Evolutionary conservation across 768 basidiomycete genomes (phyloP).

Genomic region (Clavulina sp.): DNA sequence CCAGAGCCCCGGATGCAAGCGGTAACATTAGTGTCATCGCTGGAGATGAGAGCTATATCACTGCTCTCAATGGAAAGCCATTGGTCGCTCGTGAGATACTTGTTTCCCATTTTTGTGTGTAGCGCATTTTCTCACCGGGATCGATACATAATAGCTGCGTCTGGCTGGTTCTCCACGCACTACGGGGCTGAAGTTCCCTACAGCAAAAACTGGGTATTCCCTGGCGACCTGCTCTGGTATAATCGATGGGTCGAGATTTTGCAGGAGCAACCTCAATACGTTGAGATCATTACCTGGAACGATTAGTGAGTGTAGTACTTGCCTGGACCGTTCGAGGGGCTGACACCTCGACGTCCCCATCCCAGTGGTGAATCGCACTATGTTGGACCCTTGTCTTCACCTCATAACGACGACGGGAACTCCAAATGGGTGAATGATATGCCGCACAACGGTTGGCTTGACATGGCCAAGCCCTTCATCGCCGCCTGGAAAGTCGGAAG

Average conservation of each 20-base stretch:
- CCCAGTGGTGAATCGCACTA: constrained; percentile 19
- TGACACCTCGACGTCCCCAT: no score
- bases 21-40: constrained; percentile 12
- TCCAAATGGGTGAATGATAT: background rate
- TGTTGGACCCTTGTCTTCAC: constrained; percentile 16
- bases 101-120: background rate
- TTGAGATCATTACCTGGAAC: constrained; percentile 15
- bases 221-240: constrained; percentile 18
- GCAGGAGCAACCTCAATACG: constrained; percentile 14
- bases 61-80: constrained; percentile 8
- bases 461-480: constrained; percentile 20
- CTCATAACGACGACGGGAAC: background rate
- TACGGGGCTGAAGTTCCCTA: constrained; percentile 17
- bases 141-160: background rate
- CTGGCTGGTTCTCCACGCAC: constrained; percentile 17
- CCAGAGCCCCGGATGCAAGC: constrained; percentile 15
- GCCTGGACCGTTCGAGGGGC: no score
- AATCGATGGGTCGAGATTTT: constrained; percentile 19
- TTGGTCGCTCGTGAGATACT: constrained; percentile 16
- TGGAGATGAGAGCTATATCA: constrained; percentile 13
- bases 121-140: background rate
- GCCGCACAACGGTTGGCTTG: constrained; percentile 18
- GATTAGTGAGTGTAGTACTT: no score
- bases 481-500: constrained; percentile 19
- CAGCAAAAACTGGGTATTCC: constrained; percentile 21